Percentiles rank a stretch among this genome's conserved stretches.
These are phyloP conservation scores for Coprinellus micaceus DNA, from an alignment of 768 basidiomycete species.

Conservation along the genomic window DNA sequence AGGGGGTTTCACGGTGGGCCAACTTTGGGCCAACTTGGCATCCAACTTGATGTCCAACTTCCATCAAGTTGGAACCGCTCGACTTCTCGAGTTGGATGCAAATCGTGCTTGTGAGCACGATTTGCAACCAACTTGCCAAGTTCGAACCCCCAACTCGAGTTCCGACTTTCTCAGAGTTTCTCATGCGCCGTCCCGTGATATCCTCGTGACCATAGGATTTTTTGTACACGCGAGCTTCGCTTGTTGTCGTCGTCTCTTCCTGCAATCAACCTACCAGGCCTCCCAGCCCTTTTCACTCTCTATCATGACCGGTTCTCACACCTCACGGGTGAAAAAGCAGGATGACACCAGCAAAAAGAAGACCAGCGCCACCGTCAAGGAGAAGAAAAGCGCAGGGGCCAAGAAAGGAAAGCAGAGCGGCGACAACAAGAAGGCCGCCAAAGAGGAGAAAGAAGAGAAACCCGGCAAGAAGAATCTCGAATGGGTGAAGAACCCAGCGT, in stretches of 20 bases:
- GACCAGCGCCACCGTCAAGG: background rate
- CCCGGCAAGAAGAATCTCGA: constrained; percentile 8
- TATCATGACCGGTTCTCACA: background rate
- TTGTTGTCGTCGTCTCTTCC: background rate
- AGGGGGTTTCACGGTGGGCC: constrained; percentile 10
- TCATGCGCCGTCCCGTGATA: background rate
- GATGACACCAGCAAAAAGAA: too few species aligned
- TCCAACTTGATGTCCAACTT: constrained; percentile 13
- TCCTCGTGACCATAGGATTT: background rate
- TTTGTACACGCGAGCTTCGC: background rate
- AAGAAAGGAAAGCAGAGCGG: background rate
- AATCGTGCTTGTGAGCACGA: constrained; percentile 12
- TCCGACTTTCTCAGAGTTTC: background rate
- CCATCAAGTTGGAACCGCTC: constrained; percentile 8
- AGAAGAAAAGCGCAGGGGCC: background rate
- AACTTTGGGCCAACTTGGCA: too few species aligned
- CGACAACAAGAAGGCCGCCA: background rate
- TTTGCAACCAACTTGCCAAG: background rate
- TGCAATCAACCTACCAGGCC: background rate
- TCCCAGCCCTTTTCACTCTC: background rate
- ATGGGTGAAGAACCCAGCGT: constrained; percentile 15
- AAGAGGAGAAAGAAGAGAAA: background rate
- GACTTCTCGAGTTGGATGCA: constrained; percentile 6
- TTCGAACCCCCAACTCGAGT: constrained; percentile 3
- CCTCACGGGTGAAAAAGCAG: too few species aligned